phyloP scores from a whole-genome alignment of 1,139 yeast species.

The Yamadazyma buinensis region DNA sequence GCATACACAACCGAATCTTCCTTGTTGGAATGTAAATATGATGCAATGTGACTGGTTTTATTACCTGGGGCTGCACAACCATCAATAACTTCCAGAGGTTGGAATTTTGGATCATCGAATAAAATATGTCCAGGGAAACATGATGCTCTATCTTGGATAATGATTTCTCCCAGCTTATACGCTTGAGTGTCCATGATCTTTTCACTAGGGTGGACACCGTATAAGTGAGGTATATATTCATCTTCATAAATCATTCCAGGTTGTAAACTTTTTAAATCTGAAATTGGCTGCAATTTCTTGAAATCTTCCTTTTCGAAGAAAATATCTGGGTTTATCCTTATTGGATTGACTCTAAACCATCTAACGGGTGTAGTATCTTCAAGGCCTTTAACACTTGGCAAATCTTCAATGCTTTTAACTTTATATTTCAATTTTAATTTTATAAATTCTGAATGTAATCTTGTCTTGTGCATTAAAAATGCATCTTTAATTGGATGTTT shows the following conservation, averaged over 20 bases:
- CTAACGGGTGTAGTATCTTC: constrained; percentile 76
- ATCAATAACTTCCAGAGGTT: constrained; percentile 65
- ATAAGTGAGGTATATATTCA: constrained; percentile 65
- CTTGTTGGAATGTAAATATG: constrained; percentile 34
- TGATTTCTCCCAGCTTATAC: constrained; percentile 71
- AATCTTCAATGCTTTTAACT: constrained; percentile 35
- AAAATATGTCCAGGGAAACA: constrained; percentile 92
- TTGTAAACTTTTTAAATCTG: constrained; percentile 41
- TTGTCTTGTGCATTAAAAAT: constrained; percentile 68
- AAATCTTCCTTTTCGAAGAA: constrained; percentile 39
- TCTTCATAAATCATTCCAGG: constrained; percentile 69
- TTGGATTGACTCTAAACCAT: constrained; percentile 79
- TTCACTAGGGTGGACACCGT: constrained; percentile 77
- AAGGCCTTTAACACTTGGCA: constrained; percentile 27
- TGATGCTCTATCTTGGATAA: constrained; percentile 94
- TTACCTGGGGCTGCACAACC: constrained; percentile 99
- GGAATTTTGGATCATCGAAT: constrained; percentile 45
- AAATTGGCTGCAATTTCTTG: constrained; percentile 45
- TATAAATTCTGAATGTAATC: constrained; percentile 77
- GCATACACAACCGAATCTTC: constrained; percentile 55
- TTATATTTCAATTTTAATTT: constrained; percentile 71
- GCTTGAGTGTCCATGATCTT: constrained; percentile 61
- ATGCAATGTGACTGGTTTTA: constrained; percentile 90
- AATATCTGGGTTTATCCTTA: constrained; percentile 37
- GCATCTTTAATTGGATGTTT: constrained; percentile 85